These are phyloP conservation scores for Camillea tinctor DNA, from an alignment of 2,329 filamentous ascomycete genomes.

Conservation along the genomic window DNA sequence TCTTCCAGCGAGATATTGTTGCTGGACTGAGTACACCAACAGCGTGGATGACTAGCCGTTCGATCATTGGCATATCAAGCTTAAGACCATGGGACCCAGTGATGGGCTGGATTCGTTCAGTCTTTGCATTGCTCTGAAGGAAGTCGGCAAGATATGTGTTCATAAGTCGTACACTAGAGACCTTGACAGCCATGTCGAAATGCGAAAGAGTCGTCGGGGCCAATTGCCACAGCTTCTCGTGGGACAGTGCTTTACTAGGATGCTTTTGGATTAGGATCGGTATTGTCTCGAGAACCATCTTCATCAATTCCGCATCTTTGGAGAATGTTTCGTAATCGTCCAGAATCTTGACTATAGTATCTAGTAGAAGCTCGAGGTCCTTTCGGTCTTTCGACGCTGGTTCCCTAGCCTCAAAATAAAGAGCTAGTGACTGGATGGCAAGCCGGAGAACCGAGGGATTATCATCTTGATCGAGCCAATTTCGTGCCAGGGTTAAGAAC, in stretches of 20 bases:
- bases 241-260: constrained; percentile 62
- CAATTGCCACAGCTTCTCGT: constrained; percentile 67
- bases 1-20: constrained; percentile 35
- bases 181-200: constrained; percentile 71
- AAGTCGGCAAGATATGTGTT: constrained; percentile 80
- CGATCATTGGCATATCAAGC: constrained; percentile 64
- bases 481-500: constrained; percentile 68
- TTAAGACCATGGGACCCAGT: constrained; percentile 68
- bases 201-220: constrained; percentile 70
- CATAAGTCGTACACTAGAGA: constrained; percentile 71
- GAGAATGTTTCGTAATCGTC: constrained; percentile 52
- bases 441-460: constrained; percentile 70
- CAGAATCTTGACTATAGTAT: constrained; percentile 53
- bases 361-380: constrained; percentile 64
- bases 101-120: constrained; percentile 58
- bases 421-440: constrained; percentile 75
- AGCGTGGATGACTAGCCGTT: constrained; percentile 47
- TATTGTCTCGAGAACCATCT: constrained; percentile 69
- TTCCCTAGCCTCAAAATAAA: constrained; percentile 74
- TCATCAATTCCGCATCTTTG: constrained; percentile 68
- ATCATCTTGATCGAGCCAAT: constrained; percentile 74
- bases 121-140: constrained; percentile 58
- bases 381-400: constrained; percentile 60
- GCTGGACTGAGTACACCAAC: constrained; percentile 36
- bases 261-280: constrained; percentile 66